phyloP scores from a whole-genome alignment of 306 rosid genomes.

The Pyrus communis region DNA sequence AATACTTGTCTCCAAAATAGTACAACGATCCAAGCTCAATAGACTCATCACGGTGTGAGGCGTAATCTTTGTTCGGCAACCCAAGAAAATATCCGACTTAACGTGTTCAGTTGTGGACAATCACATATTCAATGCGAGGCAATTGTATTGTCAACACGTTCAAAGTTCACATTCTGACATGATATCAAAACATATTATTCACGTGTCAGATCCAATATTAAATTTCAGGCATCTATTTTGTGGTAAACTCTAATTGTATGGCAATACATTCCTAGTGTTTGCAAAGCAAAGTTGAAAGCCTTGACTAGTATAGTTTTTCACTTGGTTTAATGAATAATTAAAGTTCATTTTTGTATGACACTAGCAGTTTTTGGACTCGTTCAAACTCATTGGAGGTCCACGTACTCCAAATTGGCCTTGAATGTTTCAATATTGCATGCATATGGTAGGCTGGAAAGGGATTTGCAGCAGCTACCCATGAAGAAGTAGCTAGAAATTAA shows the following conservation, averaged over 20 bases:
- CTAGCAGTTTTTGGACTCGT: not conserved
- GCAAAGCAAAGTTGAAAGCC: not conserved
- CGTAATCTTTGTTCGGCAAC: too few species aligned
- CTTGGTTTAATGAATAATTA: not conserved
- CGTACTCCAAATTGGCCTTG: not conserved
- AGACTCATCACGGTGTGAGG: too few species aligned
- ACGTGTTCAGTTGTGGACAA: too few species aligned
- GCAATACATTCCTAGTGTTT: not conserved
- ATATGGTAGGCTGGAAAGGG: conserved; percentile 2
- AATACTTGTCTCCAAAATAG: too few species aligned
- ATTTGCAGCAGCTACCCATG: not conserved
- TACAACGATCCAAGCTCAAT: too few species aligned
- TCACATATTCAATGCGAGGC: too few species aligned
- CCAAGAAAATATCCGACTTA: too few species aligned
- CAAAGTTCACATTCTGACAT: not conserved
- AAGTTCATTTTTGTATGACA: not conserved
- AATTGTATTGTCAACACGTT: too few species aligned
- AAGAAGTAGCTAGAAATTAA: not conserved
- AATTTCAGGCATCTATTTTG: rapidly evolving
- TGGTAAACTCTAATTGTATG: not conserved
- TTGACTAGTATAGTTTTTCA: not conserved
- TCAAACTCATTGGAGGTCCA: not conserved
- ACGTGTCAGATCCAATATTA: not conserved
- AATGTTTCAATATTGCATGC: not conserved
- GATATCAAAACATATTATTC: too few species aligned